Percentiles rank a stretch among this genome's conserved stretches.
phyloP scores from a whole-genome alignment of 306 rosid species.

The Luffa aegyptiaca region DNA sequence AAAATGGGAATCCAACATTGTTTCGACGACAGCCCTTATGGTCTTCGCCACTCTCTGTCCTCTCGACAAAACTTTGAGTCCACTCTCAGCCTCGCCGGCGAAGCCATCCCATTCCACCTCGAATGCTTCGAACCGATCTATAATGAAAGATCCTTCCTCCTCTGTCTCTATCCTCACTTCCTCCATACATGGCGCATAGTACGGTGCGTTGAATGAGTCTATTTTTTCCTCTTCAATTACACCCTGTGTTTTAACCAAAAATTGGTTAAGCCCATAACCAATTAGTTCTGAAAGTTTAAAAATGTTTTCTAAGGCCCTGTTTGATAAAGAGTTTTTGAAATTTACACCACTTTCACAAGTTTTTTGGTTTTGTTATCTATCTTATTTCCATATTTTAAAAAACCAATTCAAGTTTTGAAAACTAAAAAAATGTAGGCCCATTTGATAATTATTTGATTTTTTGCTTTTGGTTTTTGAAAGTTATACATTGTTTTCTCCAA shows the following conservation, averaged over 20 bases:
- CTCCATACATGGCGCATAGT: slow-evolving; percentile 57
- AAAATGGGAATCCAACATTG: slow-evolving; percentile 57
- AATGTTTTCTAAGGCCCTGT: too few species aligned
- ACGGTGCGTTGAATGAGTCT: slow-evolving; percentile 64
- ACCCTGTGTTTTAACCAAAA: slow-evolving; percentile 23
- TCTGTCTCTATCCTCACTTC: slow-evolving; percentile 34
- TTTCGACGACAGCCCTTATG: slow-evolving; percentile 61
- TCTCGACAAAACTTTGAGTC: neutral
- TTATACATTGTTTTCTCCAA: too few species aligned
- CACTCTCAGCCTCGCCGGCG: neutral
- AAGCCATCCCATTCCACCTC: slow-evolving; percentile 46
- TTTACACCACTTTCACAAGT: too few species aligned
- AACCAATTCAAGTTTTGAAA: too few species aligned
- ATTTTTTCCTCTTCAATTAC: slow-evolving; percentile 50
- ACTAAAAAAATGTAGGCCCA: too few species aligned
- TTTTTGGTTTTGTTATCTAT: too few species aligned
- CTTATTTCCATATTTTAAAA: too few species aligned
- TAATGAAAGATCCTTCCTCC: slow-evolving; percentile 54
- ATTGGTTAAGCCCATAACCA: too few species aligned
- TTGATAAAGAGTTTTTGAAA: too few species aligned
- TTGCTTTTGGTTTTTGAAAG: too few species aligned
- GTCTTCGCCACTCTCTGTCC: slow-evolving; percentile 39
- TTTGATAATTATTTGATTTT: too few species aligned
- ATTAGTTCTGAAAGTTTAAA: too few species aligned
- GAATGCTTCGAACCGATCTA: slow-evolving; percentile 26